Base-by-base conservation (phyloP, 345 rosid genomes). In the Firmiana major region DNA sequence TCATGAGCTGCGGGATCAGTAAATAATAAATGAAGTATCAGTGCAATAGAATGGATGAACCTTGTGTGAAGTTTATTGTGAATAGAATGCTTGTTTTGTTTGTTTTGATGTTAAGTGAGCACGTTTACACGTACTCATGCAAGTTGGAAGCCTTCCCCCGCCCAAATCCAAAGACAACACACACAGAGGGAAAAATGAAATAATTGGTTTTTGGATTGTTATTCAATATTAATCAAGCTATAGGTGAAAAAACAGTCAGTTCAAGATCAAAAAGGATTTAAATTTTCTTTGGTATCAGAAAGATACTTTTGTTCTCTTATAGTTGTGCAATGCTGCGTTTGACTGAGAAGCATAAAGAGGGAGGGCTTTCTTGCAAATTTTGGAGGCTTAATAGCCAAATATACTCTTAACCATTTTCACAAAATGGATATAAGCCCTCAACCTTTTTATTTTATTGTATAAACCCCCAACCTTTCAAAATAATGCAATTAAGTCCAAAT, bases 191-290 rank as follows among this genome's bases (percentile, higher is more conserved):
- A 51, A 15, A 51, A 51, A 16, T 16, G 7, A 68, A 15, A 31
- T 51, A 67, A 68, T 45, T 68, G 54, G n/a, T 38, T 68, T 68
- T 68, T 68, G 73, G 73, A 13, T 24, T 54, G 12, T 45, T 45
- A 34, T 2, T 45, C 19, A 21, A 21, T 43, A 42, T 21, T 66
- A 46, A 64, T 65, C 49, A 65, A 65, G 71, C 45, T 65, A 15
- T 21, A n/a, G 21, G 28, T 40, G 71, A 21, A 65, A 42, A 65
- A 66, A 12, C n/a, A 51, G 57, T 10, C 3, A 5, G 36, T 11
- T 26, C 36, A 11, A 21, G 51, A 66, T 40, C 10, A 64, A 54
- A 10, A 51, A 51, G 11, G 1, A 15, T 13, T 3, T 13, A 24
- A 6, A 7, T 53, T 45, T 46, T 68, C 13, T 45, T 68, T 68